phyloP scores from a whole-genome alignment of 176 grass and related monocot species.

The Phoenix dactylifera region DNA sequence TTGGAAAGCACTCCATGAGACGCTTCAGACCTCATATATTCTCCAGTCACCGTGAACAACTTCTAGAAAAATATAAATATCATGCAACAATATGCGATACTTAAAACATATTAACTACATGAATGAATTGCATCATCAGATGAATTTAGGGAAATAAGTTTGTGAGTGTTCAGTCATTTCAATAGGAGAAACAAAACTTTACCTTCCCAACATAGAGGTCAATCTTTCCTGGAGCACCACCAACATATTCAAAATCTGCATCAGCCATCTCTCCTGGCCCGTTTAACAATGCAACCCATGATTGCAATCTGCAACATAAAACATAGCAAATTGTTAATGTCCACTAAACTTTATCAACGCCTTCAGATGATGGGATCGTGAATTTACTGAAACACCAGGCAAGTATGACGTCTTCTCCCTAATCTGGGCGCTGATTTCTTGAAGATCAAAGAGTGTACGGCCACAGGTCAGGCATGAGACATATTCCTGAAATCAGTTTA shows the following conservation, averaged over 20 bases:
- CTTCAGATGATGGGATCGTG: not conserved
- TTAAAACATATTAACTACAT: no score
- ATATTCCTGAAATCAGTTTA: slow-evolving; percentile 49
- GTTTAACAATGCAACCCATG: slow-evolving; percentile 93
- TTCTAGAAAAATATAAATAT: no score
- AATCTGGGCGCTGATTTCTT: slow-evolving; percentile 86
- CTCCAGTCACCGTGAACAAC: no score
- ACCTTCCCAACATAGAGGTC: slow-evolving; percentile 98
- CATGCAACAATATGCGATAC: no score
- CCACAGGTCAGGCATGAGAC: slow-evolving; percentile 95
- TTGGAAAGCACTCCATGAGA: no score
- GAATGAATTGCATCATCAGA: not conserved
- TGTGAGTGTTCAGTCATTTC: not conserved
- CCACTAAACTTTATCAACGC: no score
- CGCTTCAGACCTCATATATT: no score
- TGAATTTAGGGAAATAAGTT: not conserved
- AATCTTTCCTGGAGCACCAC: slow-evolving; percentile 90
- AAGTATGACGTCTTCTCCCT: slow-evolving; percentile 89
- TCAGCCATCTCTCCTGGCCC: slow-evolving; percentile 96
- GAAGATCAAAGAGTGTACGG: slow-evolving; percentile 86
- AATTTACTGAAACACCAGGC: slow-evolving; percentile 81
- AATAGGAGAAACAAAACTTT: slow-evolving; percentile 6
- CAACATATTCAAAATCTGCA: slow-evolving; percentile 94
- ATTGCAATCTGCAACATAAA: slow-evolving; percentile 73
- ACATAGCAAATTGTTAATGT: not conserved